phyloP scores from a whole-genome alignment of 768 basidiomycete genomes.

The Serendipita sp. region DNA sequence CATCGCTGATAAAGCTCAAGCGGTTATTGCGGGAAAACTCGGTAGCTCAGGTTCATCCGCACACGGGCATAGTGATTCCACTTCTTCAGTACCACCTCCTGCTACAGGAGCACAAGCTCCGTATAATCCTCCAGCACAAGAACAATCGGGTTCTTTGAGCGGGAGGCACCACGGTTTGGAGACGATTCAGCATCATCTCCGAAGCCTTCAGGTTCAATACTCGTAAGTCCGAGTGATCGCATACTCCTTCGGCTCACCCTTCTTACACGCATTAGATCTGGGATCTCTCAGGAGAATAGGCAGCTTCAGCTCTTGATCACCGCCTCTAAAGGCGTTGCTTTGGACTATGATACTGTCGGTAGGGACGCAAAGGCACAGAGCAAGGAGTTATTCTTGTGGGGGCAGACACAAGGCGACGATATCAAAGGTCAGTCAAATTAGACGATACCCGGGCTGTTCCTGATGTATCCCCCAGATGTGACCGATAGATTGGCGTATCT shows the following conservation, averaged over 20 bases:
- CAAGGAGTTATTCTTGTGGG: conserved; percentile 79
- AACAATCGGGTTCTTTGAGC: conserved; percentile 1
- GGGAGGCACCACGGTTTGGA: background rate
- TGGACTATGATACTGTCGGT: conserved; percentile 51
- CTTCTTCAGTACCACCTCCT: background rate
- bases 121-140: background rate
- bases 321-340: conserved; percentile 54
- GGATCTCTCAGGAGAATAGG: background rate
- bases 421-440: conserved; percentile 35
- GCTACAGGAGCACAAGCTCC: background rate
- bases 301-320: conserved; percentile 61
- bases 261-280: background rate
- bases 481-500: conserved; percentile 70
- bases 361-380: conserved; percentile 55
- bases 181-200: conserved; percentile 42
- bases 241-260: background rate
- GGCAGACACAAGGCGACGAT: conserved; percentile 52
- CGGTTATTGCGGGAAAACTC: background rate
- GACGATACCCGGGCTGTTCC: no score
- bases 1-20: conserved; percentile 1
- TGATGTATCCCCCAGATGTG: conserved; percentile 26
- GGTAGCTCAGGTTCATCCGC: background rate
- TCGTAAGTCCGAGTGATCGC: conserved; percentile 24
- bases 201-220: conserved; percentile 60
- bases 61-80: background rate